Evolutionary conservation across 768 basidiomycete species (phyloP).

Genomic region (Mycena galericulata): DNA sequence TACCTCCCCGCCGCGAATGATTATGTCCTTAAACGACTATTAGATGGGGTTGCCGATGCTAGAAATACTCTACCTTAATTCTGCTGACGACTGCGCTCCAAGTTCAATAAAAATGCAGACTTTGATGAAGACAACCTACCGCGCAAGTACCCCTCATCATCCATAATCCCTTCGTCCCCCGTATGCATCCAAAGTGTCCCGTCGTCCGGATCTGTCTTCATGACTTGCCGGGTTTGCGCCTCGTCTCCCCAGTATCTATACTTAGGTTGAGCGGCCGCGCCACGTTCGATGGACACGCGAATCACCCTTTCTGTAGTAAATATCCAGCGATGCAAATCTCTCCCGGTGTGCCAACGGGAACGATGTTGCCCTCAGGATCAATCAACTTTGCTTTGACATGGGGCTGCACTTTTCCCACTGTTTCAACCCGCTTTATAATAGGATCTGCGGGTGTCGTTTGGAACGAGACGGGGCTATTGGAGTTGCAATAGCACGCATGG

Average conservation of each 20-base stretch:
- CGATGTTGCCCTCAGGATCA: slow-evolving; percentile 65
- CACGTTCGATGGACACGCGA: slow-evolving; percentile 4
- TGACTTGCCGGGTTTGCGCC: slow-evolving; percentile 71
- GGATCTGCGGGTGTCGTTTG: slow-evolving; percentile 80
- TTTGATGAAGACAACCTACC: slow-evolving; percentile 56
- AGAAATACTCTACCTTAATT: slow-evolving; percentile 66
- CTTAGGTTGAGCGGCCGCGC: background rate
- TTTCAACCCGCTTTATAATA: slow-evolving; percentile 81
- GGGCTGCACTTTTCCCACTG: slow-evolving; percentile 81
- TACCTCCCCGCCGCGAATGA: slow-evolving; percentile 89
- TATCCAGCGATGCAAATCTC: slow-evolving; percentile 84
- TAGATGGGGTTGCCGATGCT: background rate
- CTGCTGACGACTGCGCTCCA: slow-evolving; percentile 74
- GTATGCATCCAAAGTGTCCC: slow-evolving; percentile 86
- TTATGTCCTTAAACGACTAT: slow-evolving; percentile 69
- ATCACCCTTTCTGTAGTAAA: slow-evolving; percentile 82
- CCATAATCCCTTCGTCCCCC: slow-evolving; percentile 85
- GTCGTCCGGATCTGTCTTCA: slow-evolving; percentile 61
- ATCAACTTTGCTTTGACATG: slow-evolving; percentile 84
- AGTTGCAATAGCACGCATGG: too few relatives aligned
- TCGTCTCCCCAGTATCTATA: slow-evolving; percentile 82
- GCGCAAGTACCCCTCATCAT: slow-evolving; percentile 81
- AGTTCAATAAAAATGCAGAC: background rate
- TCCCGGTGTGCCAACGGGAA: slow-evolving; percentile 81
- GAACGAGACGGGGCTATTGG: slow-evolving; percentile 80